These are phyloP conservation scores for Penicillium soppii DNA, from an alignment of 495 filamentous ascomycete genomes.

Conservation along the genomic window DNA sequence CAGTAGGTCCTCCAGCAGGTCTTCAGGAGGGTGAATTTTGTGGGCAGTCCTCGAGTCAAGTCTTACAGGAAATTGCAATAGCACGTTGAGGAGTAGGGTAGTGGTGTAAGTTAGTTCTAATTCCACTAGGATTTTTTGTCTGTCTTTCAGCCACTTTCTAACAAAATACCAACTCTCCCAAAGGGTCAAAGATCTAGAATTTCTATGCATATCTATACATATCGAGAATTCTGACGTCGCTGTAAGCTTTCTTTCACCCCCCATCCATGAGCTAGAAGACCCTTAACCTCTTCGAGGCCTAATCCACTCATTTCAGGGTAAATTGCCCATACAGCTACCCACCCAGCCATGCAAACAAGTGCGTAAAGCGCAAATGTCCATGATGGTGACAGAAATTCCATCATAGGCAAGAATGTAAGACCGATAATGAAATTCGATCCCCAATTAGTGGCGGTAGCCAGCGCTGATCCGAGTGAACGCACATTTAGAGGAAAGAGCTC, in stretches of 20 bases:
- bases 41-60: too few species aligned
- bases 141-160: too few species aligned
- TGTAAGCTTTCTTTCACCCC: slow-evolving; percentile 42
- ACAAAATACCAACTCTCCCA: too few species aligned
- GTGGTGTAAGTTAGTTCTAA: too few species aligned
- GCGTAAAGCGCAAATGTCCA: slow-evolving; percentile 81
- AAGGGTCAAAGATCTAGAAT: too few species aligned
- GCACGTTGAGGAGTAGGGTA: too few species aligned
- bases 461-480: slow-evolving; percentile 73
- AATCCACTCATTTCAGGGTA: slow-evolving; percentile 87
- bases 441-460: slow-evolving; percentile 92
- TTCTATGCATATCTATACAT: background rate
- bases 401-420: slow-evolving; percentile 81
- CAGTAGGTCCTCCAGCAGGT: too few species aligned
- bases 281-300: slow-evolving; percentile 77
- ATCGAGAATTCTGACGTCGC: background rate
- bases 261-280: slow-evolving; percentile 71
- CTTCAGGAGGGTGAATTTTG: too few species aligned
- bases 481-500: slow-evolving; percentile 87
- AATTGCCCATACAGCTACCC: slow-evolving; percentile 63
- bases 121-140: too few species aligned
- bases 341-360: slow-evolving; percentile 64
- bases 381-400: slow-evolving; percentile 71
- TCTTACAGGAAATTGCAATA: too few species aligned
- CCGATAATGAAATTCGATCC: slow-evolving; percentile 84